phyloP scores from a whole-genome alignment of 169 alveolate genomes.

The Theileria luwenshuni region DNA sequence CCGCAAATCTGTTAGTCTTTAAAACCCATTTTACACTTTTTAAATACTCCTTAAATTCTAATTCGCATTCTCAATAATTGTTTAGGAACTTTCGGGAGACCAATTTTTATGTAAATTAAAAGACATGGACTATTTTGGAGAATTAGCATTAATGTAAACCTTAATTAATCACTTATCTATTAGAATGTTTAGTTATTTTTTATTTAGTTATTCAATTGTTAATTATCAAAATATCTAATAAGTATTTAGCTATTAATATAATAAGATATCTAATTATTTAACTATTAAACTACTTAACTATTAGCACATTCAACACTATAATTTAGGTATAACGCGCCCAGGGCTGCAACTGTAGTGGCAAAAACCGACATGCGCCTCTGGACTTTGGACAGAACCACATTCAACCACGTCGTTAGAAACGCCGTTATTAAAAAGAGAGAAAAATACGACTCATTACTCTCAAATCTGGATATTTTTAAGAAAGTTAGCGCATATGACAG shows the following conservation, averaged over 20 bases:
- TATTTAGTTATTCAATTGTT: too few relatives aligned
- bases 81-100: slow-evolving; percentile 69
- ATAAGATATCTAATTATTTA: too few relatives aligned
- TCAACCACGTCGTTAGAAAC: slow-evolving; percentile 92
- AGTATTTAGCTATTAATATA: too few relatives aligned
- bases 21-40: slow-evolving; percentile 36
- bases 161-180: not conserved
- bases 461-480: slow-evolving; percentile 85
- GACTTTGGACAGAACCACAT: slow-evolving; percentile 92
- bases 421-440: slow-evolving; percentile 92
- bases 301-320: not conserved
- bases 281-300: too few relatives aligned
- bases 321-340: slow-evolving; percentile 89
- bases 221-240: too few relatives aligned
- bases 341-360: slow-evolving; percentile 95
- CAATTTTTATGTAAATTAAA: slow-evolving; percentile 72
- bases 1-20: slow-evolving; percentile 59
- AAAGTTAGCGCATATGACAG: slow-evolving; percentile 93
- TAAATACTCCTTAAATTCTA: not conserved
- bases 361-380: slow-evolving; percentile 85
- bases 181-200: too few relatives aligned
- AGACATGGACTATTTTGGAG: slow-evolving; percentile 95
- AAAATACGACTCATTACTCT: slow-evolving; percentile 87
- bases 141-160: slow-evolving; percentile 88
- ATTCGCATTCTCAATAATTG: not conserved